These are phyloP conservation scores for Hyphopichia buzzinii DNA, from an alignment of 1,139 yeast genomes.

Conservation along the genomic window DNA sequence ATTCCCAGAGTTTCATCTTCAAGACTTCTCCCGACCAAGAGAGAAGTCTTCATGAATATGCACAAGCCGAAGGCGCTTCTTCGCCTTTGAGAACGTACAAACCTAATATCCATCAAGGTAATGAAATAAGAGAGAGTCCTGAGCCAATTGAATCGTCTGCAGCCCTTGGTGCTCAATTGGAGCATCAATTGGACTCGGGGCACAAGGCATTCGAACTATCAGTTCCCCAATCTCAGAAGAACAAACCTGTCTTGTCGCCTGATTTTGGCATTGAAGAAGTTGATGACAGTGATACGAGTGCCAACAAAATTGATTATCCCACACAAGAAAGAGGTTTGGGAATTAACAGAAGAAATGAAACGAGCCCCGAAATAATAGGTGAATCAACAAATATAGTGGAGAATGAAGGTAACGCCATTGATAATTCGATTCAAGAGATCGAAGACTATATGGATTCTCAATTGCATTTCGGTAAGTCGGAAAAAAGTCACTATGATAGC, in stretches of 20 bases:
- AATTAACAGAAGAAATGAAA: constrained; percentile 5
- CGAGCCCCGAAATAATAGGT: constrained; percentile 14
- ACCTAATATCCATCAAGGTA: constrained; percentile 7
- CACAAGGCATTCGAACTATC: constrained; percentile 2
- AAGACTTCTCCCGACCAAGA: constrained; percentile 16
- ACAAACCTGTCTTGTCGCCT: constrained; percentile 14
- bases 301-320: constrained; percentile 1
- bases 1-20: constrained; percentile 36
- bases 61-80: constrained; percentile 15
- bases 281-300: constrained; percentile 27
- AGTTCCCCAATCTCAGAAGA: constrained; percentile 1
- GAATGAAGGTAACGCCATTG: constrained; percentile 15
- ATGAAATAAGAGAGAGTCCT: constrained; percentile 8
- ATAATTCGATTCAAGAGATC: constrained; percentile 43
- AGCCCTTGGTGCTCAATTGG: constrained; percentile 23
- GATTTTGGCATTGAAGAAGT: constrained; percentile 44
- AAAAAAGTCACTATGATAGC: not conserved
- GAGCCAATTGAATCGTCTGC: constrained; percentile 29
- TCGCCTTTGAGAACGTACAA: constrained; percentile 24
- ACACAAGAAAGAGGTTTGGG: constrained; percentile 11
- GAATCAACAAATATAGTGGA: constrained; percentile 16
- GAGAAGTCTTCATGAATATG: constrained; percentile 17
- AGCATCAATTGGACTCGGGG: constrained; percentile 17
- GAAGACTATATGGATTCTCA: constrained; percentile 42
- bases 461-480: constrained; percentile 17